Evolutionary conservation across 2,329 filamentous ascomycete genomes (phyloP).

Genomic region (Chaetothyriales sp.): DNA sequence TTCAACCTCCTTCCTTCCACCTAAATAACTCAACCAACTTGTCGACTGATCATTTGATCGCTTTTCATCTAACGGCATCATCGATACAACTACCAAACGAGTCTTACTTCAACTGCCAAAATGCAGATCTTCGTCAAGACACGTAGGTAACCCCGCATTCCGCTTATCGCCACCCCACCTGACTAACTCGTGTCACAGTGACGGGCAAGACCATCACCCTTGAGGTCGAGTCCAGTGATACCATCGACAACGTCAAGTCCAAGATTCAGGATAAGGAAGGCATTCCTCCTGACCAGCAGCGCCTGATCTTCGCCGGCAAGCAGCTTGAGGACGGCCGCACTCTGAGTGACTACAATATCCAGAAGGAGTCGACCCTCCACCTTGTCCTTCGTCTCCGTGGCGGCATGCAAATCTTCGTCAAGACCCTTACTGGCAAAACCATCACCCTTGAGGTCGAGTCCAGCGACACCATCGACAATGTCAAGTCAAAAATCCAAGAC

Average conservation of each 20-base stretch:
- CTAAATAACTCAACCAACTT: not conserved
- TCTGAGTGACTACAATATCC: constrained; percentile 43
- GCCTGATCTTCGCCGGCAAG: constrained; percentile 45
- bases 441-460: constrained; percentile 55
- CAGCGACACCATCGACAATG: constrained; percentile 86
- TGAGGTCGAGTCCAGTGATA: constrained; percentile 37
- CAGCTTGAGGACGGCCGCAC: constrained; percentile 45
- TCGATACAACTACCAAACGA: constrained; percentile 11
- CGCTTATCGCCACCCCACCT: constrained; percentile 13
- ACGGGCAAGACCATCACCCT: constrained; percentile 46
- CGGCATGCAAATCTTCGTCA: constrained; percentile 38
- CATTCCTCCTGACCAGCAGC: constrained; percentile 46
- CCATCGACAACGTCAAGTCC: constrained; percentile 43
- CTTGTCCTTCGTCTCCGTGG: constrained; percentile 60
- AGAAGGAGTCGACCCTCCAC: constrained; percentile 55
- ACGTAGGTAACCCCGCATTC: constrained; percentile 45
- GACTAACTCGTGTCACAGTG: constrained; percentile 33
- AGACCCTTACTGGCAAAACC: constrained; percentile 49
- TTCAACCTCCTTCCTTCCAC: constrained; percentile 8
- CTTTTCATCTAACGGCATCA: constrained; percentile 8
- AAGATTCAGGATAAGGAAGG: constrained; percentile 50
- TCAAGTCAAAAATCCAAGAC: constrained; percentile 94
- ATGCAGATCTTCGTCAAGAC: constrained; percentile 99
- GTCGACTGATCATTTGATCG: constrained; percentile 3
- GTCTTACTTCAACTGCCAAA: constrained; percentile 27